phyloP scores from a whole-genome alignment of 306 rosid species.

The Abrus precatorius region DNA sequence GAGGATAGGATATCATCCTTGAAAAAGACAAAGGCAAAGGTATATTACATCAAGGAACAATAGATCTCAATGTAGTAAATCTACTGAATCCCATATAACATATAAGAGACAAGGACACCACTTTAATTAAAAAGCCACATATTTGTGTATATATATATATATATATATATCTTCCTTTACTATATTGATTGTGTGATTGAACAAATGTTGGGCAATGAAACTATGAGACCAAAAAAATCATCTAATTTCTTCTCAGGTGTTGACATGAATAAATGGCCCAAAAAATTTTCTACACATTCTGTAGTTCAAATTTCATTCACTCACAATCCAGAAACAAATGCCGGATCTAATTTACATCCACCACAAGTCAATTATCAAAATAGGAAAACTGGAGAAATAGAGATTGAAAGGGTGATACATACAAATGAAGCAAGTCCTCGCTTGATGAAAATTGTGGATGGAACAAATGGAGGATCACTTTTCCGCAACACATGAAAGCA shows the following conservation, averaged over 20 bases:
- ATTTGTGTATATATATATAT: too few relatives aligned
- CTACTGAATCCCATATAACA: too few relatives aligned
- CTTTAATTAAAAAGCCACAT: too few relatives aligned
- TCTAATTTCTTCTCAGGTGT: too few relatives aligned
- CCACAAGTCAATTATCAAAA: constrained; percentile 4
- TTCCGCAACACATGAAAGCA: constrained; percentile 97
- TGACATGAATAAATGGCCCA: constrained; percentile 11
- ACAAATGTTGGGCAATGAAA: constrained; percentile 2
- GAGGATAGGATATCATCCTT: background rate
- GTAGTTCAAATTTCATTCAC: constrained; percentile 14
- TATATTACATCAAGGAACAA: too few relatives aligned
- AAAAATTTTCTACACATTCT: background rate
- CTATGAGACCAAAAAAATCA: background rate
- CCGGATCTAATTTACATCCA: constrained; percentile 17
- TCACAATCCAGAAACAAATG: constrained; percentile 28
- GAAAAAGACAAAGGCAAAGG: too few relatives aligned
- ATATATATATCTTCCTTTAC: background rate
- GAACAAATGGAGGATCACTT: constrained; percentile 95
- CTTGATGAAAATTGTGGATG: constrained; percentile 85
- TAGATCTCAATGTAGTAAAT: too few relatives aligned
- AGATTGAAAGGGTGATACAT: constrained; percentile 55
- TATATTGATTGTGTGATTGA: background rate
- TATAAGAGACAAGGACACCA: too few relatives aligned
- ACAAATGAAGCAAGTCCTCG: constrained; percentile 94
- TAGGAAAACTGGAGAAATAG: constrained; percentile 30